A percentile compares a stretch with the other conserved stretches of the same genome.
phyloP scores from a whole-genome alignment of 2,329 filamentous ascomycete species.

The Ilyonectria mors-panacis region DNA sequence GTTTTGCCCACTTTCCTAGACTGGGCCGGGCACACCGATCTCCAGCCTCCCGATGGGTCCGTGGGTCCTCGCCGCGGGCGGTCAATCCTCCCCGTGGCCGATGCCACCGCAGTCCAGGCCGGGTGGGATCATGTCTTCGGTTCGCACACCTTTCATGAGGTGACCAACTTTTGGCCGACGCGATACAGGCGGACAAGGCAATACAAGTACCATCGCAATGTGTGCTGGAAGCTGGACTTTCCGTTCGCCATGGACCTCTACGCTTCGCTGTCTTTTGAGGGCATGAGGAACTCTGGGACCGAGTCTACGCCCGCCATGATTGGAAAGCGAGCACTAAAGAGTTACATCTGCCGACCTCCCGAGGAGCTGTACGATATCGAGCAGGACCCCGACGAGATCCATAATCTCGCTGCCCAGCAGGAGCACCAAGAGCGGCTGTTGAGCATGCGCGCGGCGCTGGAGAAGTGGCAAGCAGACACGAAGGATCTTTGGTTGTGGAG shows the following conservation, averaged over 20 bases:
- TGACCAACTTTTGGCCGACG: constrained; percentile 66
- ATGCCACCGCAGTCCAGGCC: constrained; percentile 31
- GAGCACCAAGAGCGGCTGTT: constrained; percentile 50
- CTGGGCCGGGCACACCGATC: constrained; percentile 50
- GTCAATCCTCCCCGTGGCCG: constrained; percentile 57
- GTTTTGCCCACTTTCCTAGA: constrained; percentile 62
- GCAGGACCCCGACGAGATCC: constrained; percentile 60
- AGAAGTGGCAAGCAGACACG: constrained; percentile 49
- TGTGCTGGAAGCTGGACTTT: constrained; percentile 65
- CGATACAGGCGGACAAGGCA: constrained; percentile 58
- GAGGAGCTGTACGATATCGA: constrained; percentile 65
- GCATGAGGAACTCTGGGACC: constrained; percentile 56
- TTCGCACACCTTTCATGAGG: constrained; percentile 67
- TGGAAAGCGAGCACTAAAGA: constrained; percentile 56
- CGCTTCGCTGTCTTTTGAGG: constrained; percentile 60
- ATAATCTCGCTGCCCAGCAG: constrained; percentile 53
- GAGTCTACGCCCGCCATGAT: constrained; percentile 42
- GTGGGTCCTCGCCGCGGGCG: constrained; percentile 46
- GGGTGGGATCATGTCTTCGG: constrained; percentile 60
- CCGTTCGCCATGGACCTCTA: constrained; percentile 64
- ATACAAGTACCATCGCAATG: constrained; percentile 67
- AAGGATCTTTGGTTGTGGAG: constrained; percentile 50
- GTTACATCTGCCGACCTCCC: constrained; percentile 60
- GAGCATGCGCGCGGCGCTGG: constrained; percentile 48
- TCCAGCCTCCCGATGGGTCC: constrained; percentile 27